Evolutionary conservation across 352 stramenopile genomes (phyloP).

Genomic region (Vaucheria bursata): DNA sequence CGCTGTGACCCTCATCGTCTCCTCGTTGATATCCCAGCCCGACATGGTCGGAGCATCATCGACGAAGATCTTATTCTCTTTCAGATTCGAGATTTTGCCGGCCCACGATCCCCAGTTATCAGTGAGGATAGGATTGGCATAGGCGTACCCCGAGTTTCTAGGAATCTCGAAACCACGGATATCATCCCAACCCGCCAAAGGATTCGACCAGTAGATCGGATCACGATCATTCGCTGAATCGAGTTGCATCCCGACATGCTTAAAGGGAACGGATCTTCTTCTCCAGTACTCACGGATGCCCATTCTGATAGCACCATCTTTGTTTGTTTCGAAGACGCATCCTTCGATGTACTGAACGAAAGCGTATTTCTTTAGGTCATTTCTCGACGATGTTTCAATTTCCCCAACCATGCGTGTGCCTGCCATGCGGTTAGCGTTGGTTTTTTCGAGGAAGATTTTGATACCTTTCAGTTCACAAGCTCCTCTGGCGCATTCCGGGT

Average conservation of each 20-base stretch:
- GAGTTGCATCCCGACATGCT: neutral
- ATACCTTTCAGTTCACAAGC: neutral
- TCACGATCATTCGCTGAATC: neutral
- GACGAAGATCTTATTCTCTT: neutral
- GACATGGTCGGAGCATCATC: neutral
- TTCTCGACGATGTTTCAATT: neutral
- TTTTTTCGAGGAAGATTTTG: neutral
- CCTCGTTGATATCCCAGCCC: neutral
- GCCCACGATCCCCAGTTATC: neutral
- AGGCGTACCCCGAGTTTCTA: neutral
- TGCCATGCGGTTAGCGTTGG: neutral
- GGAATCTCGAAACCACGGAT: neutral
- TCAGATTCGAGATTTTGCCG: neutral
- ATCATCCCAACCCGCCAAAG: neutral
- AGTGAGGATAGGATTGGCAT: neutral
- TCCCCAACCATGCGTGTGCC: neutral
- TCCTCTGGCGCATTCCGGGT: neutral
- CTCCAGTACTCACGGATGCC: neutral
- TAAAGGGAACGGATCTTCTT: neutral
- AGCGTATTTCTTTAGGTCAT: neutral
- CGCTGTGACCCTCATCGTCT: neutral
- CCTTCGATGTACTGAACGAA: neutral
- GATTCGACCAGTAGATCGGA: slow-evolving; percentile 1
- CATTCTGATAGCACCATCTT: neutral
- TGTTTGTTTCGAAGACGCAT: neutral